Conservation (phyloP, 768 basidiomycete genomes). For the Boletus tomentosulus region DNA sequence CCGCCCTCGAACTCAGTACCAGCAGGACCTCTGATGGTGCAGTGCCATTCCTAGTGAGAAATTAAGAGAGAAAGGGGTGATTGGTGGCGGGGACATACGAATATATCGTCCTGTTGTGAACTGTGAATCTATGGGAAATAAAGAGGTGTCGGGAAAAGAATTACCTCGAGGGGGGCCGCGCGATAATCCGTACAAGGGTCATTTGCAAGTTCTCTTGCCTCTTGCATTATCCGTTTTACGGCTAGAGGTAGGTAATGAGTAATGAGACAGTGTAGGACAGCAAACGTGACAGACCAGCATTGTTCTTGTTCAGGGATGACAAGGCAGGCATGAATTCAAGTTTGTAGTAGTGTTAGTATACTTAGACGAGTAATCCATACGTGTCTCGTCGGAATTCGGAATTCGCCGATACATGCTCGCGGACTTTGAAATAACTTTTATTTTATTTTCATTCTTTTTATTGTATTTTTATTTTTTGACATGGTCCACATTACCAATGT, state of each 20-base stretch:
- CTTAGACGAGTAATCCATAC: not conserved
- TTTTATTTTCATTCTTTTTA: not conserved
- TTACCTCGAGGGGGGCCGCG: constrained; percentile 75
- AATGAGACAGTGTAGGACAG: not conserved
- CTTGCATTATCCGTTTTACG: constrained; percentile 96
- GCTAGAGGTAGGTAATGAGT: constrained; percentile 40
- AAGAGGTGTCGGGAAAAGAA: constrained; percentile 12
- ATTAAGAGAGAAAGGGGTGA: constrained; percentile 19
- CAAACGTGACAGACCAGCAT: constrained; percentile 55
- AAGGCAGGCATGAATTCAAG: constrained; percentile 5
- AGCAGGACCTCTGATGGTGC: constrained; percentile 85
- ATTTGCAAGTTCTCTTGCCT: constrained; percentile 81
- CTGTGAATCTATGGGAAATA: constrained; percentile 8
- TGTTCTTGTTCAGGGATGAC: constrained; percentile 78
- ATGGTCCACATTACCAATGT: constrained; percentile 75
- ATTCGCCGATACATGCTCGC: constrained; percentile 8
- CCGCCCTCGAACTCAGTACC: constrained; percentile 94
- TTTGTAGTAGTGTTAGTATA: not conserved
- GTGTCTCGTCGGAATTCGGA: constrained; percentile 8
- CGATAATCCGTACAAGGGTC: constrained; percentile 85
- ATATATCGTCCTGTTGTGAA: constrained; percentile 71
- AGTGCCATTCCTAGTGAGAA: constrained; percentile 78
- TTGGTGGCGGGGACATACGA: constrained; percentile 46
- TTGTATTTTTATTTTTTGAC: not conserved
- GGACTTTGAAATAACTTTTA: not conserved